Evolutionary conservation across 345 rosid species (phyloP).

Genomic region (Melastoma malabathricum): DNA sequence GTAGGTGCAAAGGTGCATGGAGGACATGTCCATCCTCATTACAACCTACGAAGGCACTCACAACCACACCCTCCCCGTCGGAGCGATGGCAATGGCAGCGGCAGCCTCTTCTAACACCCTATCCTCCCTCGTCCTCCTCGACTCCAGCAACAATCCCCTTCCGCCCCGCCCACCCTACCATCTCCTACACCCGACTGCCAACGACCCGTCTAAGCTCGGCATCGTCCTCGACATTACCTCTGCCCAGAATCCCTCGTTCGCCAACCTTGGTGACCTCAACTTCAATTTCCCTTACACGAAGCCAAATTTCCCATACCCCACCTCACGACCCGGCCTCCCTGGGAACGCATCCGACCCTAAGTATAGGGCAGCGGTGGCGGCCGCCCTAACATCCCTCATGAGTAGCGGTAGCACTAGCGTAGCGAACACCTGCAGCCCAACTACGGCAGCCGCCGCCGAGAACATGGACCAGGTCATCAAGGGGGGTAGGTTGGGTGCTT

Average conservation of each 20-base stretch:
- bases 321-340: background rate
- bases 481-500: no score
- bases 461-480: no score
- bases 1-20: slow-evolving; percentile 50
- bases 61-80: slow-evolving; percentile 52
- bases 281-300: slow-evolving; percentile 1
- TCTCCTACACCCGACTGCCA: slow-evolving; percentile 10
- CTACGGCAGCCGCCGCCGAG: no score
- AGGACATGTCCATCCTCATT: slow-evolving; percentile 51
- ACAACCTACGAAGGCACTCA: slow-evolving; percentile 54
- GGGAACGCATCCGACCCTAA: slow-evolving; percentile 28
- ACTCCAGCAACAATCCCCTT: slow-evolving; percentile 21
- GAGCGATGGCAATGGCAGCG: slow-evolving; percentile 50
- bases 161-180: slow-evolving; percentile 9
- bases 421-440: background rate
- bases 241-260: background rate
- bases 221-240: slow-evolving; percentile 28
- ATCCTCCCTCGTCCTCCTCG: slow-evolving; percentile 32
- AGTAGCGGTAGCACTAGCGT: slow-evolving; percentile 10
- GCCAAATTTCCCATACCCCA: background rate
- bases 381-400: slow-evolving; percentile 33
- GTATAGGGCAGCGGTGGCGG: slow-evolving; percentile 45
- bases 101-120: slow-evolving; percentile 23
- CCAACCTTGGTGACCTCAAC: slow-evolving; percentile 8
- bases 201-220: slow-evolving; percentile 25